Conservation (phyloP, 2,329 filamentous ascomycete species). For the Colletotrichum aenigma region DNA sequence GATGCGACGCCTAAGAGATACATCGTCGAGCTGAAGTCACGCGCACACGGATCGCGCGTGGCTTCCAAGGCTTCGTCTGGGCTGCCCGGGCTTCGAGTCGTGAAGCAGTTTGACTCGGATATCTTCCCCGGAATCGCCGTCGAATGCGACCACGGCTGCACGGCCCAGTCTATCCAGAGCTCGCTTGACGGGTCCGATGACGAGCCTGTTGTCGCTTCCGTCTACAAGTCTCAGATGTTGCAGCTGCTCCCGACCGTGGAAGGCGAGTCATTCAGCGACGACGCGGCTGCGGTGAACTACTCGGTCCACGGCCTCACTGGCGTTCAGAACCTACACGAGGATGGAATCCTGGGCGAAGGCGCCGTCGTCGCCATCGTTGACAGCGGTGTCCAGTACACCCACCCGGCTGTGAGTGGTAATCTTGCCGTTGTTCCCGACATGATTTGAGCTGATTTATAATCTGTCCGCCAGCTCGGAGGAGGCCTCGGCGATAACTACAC, state of each 20-base stretch:
- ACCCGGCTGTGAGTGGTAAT: slow-evolving; percentile 33
- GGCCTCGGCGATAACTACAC: neutral
- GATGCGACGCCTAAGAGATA: neutral
- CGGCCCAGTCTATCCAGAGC: slow-evolving; percentile 33
- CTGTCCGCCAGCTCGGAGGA: neutral
- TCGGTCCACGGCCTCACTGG: slow-evolving; percentile 42
- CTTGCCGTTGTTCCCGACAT: neutral
- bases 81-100: neutral
- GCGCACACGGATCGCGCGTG: neutral
- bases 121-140: slow-evolving; percentile 38
- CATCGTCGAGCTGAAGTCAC: slow-evolving; percentile 17
- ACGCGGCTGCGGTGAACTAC: slow-evolving; percentile 8
- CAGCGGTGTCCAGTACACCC: slow-evolving; percentile 43
- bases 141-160: slow-evolving; percentile 32
- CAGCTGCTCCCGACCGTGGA: neutral
- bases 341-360: slow-evolving; percentile 40
- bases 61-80: neutral
- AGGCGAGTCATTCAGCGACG: slow-evolving; percentile 7
- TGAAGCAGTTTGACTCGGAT: slow-evolving; percentile 25
- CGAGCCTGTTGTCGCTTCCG: neutral
- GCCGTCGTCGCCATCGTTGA: slow-evolving; percentile 43
- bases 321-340: slow-evolving; percentile 40
- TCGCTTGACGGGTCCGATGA: slow-evolving; percentile 35
- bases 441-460: neutral
- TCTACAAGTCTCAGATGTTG: slow-evolving; percentile 8